Conservation (phyloP, 495 filamentous ascomycete species). For the Hyaloscypha finlandica region DNA sequence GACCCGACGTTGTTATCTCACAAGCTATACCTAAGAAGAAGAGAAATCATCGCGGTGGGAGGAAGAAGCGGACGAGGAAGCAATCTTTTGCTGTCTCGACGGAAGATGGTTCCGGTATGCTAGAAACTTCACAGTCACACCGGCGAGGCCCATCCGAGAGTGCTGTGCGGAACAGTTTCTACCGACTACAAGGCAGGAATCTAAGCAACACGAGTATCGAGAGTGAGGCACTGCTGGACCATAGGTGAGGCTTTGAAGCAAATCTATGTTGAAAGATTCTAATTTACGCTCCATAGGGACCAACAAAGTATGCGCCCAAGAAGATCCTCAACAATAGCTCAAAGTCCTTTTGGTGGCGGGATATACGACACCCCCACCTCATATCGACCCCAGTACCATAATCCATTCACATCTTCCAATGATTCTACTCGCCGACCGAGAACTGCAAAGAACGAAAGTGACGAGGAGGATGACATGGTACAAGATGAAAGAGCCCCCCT, state of each 20-base stretch:
- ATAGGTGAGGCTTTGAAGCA: constrained; percentile 56
- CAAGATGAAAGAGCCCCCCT: constrained; percentile 61
- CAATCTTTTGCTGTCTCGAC: constrained; percentile 62
- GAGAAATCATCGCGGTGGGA: constrained; percentile 50
- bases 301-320: constrained; percentile 71
- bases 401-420: constrained; percentile 36
- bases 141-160: constrained; percentile 34
- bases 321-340: constrained; percentile 52
- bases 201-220: constrained; percentile 80
- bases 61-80: constrained; percentile 61
- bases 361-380: constrained; percentile 34
- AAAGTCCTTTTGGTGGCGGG: constrained; percentile 37
- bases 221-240: constrained; percentile 77
- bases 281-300: constrained; percentile 47
- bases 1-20: constrained; percentile 15
- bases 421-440: constrained; percentile 21
- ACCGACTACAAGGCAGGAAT: constrained; percentile 56
- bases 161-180: constrained; percentile 49
- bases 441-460: constrained; percentile 37
- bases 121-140: constrained; percentile 37
- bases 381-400: constrained; percentile 38
- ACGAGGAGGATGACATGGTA: constrained; percentile 42
- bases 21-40: constrained; percentile 40
- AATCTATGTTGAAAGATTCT: background rate
- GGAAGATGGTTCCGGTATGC: constrained; percentile 45